Base-by-base conservation (phyloP, 345 rosid genomes). In the Dovyalis caffra region DNA sequence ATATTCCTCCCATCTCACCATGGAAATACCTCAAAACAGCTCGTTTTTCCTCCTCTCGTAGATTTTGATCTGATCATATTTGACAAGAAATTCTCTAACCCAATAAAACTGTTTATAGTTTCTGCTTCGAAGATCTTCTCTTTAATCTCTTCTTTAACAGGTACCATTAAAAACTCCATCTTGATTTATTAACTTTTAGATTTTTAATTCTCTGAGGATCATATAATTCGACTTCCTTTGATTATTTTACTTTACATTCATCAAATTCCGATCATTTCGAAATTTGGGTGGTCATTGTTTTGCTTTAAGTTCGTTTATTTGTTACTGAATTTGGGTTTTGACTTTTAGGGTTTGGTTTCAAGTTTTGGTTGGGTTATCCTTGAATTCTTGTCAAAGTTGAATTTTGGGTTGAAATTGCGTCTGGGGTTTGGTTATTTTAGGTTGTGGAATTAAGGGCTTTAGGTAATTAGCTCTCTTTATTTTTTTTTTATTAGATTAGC, bases 401-500 rank as follows among this genome's bases (percentile, higher is more conserved):
- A 33, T 31, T 60, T 47, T 45, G 73, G 60, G 64, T n/a, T 64
- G 25, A 45, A 73, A 28, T 68, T 35, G 15, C 12, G 31, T 47
- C 69, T 64, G 78, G 72, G 72, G 37, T 74, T 74, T 37, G 7
- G 29, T 78, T 3, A 7, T 23, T 43, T 56, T 8, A 29, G 65
- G n/a, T 29, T 21, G 51, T 68, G 45, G n/a, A 35, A 16, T 51
- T 16, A 2, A 56, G 74, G 75, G 23, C 9, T 77, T 18, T 64
- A 37, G 31, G 25, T 21, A 16, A 34, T 66, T 32, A 21, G 64
- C 45, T 45, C 63, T 32, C 33, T 64, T 29, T n/a, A n/a, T n/a
- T 5, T 26, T 23, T 69, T 78, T 53, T n/a, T 74, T 26, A 6
- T 66, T 25, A 37, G 75, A 74, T 62, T 69, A 33, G 51, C 20